Evolutionary conservation across 2,329 filamentous ascomycete genomes (phyloP).

Genomic region (Venturia pyrina): DNA sequence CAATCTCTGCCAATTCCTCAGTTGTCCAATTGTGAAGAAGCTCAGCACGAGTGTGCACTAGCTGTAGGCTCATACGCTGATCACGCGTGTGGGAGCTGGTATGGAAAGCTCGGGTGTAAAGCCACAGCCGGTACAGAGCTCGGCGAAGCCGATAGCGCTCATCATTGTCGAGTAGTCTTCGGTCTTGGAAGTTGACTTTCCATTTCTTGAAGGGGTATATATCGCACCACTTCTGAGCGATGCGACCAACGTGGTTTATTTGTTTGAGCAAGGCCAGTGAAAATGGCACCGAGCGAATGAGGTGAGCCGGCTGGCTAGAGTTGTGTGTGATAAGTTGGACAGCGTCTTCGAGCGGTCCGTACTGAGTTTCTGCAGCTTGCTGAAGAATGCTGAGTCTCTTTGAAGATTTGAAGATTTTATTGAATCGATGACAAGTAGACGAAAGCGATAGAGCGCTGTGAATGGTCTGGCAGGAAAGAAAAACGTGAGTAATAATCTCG

Average conservation of each 20-base stretch:
- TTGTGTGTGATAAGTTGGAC: slow-evolving; percentile 53
- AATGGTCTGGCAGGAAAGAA: slow-evolving; percentile 42
- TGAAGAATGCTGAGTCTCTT: slow-evolving; percentile 46
- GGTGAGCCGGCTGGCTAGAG: slow-evolving; percentile 46
- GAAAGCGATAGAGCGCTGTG: slow-evolving; percentile 45
- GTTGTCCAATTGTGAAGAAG: slow-evolving; percentile 51
- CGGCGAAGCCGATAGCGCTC: slow-evolving; percentile 45
- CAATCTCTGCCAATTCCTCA: slow-evolving; percentile 46
- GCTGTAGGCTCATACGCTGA: slow-evolving; percentile 35
- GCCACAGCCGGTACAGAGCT: slow-evolving; percentile 51
- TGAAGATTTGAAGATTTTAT: slow-evolving; percentile 41
- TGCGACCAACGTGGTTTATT: slow-evolving; percentile 41
- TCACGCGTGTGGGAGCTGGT: slow-evolving; percentile 41
- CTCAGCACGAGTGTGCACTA: slow-evolving; percentile 42
- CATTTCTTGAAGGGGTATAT: slow-evolving; percentile 56
- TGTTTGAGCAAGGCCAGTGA: slow-evolving; percentile 47
- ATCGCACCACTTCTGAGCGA: slow-evolving; percentile 48
- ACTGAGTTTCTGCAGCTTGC: slow-evolving; percentile 43
- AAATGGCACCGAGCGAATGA: slow-evolving; percentile 41
- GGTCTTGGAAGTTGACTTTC: slow-evolving; percentile 46
- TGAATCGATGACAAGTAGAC: slow-evolving; percentile 45
- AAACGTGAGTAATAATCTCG: slow-evolving; percentile 49
- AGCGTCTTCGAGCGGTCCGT: slow-evolving; percentile 48
- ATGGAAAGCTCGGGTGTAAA: slow-evolving; percentile 50
- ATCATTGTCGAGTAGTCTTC: slow-evolving; percentile 39